phyloP scores from a whole-genome alignment of 2,329 filamentous ascomycete species.

The Ceratocystis eucalypticola region DNA sequence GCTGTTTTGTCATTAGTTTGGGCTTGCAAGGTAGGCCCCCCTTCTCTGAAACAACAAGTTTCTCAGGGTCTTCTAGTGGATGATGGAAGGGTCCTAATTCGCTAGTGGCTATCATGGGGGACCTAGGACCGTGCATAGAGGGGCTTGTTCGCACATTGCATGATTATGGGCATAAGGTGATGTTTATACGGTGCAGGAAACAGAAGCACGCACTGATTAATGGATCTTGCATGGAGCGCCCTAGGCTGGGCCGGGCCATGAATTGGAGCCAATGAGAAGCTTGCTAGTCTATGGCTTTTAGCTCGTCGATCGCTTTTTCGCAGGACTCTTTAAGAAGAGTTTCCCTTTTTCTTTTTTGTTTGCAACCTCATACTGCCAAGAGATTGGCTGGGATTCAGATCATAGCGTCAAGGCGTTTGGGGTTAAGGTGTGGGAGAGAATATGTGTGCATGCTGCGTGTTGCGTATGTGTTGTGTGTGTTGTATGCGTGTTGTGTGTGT shows the following conservation, averaged over 20 bases:
- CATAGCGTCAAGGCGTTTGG: background rate
- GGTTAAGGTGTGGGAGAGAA: background rate
- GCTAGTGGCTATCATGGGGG: background rate
- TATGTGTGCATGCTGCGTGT: background rate
- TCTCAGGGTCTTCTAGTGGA: background rate
- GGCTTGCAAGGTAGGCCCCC: background rate
- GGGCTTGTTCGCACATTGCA: background rate
- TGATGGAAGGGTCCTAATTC: background rate
- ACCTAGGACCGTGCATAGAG: background rate
- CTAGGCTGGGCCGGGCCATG: background rate
- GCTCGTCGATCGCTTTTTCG: background rate
- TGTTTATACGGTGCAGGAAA: background rate
- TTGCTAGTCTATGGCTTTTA: background rate
- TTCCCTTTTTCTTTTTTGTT: background rate
- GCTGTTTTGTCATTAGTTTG: background rate
- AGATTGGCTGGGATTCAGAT: background rate
- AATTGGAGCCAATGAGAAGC: background rate
- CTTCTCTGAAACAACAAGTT: slow-evolving; percentile 4
- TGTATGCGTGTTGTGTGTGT: background rate
- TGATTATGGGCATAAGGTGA: background rate
- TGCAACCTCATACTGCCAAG: background rate
- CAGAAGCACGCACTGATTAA: background rate
- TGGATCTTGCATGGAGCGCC: background rate
- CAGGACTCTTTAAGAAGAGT: background rate
- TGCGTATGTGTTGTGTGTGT: background rate